Percentiles rank a stretch among this genome's conserved stretches.
These are phyloP conservation scores for Craspedostauros australis DNA, from an alignment of 108 stramenopile genomes.

Conservation along the genomic window DNA sequence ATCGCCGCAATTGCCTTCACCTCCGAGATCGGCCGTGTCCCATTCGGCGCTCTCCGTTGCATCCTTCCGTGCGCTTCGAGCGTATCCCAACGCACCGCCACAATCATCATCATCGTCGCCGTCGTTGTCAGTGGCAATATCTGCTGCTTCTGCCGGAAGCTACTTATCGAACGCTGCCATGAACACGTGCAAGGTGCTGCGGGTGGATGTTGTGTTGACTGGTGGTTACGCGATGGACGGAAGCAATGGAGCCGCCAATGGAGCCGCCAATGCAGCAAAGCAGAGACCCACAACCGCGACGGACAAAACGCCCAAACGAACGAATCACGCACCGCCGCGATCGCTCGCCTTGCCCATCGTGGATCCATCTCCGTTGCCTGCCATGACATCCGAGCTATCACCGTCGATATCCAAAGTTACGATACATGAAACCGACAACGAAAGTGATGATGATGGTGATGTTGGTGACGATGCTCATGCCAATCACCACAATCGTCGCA, in stretches of 20 bases:
- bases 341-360: conserved; percentile 1
- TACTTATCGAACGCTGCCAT: background rate
- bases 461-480: too few species aligned
- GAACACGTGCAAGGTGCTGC: conserved; percentile 29
- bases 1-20: background rate
- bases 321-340: background rate
- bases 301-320: conserved; percentile 12
- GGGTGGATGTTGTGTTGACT: conserved; percentile 71
- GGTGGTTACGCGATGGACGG: conserved; percentile 72
- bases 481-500: too few species aligned
- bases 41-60: background rate
- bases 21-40: background rate
- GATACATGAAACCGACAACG: too few species aligned
- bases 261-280: conserved; percentile 4
- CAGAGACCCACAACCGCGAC: conserved; percentile 11
- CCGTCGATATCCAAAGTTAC: too few species aligned
- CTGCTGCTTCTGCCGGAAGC: too few species aligned
- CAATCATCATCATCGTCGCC: background rate
- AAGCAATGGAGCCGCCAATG: background rate
- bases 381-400: background rate
- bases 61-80: background rate
- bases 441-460: too few species aligned
- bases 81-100: background rate
- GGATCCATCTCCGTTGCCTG: conserved; percentile 24
- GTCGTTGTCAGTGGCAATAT: background rate